phyloP scores from a whole-genome alignment of 2,329 filamentous ascomycete genomes.

The Plectosphaerella sp. region DNA sequence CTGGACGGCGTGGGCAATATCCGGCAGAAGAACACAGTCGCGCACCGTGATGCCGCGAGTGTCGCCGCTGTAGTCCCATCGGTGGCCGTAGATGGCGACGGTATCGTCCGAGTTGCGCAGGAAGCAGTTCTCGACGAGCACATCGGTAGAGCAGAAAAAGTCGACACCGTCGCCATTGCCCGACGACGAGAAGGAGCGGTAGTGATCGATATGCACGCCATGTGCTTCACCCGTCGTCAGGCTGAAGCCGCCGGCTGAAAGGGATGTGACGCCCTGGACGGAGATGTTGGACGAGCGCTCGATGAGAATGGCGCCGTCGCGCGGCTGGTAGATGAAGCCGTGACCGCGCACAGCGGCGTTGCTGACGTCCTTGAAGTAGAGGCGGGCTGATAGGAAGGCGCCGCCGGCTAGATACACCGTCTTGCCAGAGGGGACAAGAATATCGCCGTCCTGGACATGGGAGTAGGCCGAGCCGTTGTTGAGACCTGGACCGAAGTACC shows the following conservation, averaged over 20 bases:
- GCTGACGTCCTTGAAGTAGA: constrained; percentile 14
- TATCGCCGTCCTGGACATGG: constrained; percentile 10
- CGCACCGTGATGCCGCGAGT: constrained; percentile 25
- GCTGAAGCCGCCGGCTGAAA: constrained; percentile 13
- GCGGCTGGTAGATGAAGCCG: constrained; percentile 14
- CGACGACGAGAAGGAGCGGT: constrained; percentile 14
- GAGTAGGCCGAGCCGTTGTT: constrained; percentile 13
- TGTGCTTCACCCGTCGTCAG: constrained; percentile 13
- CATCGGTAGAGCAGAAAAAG: constrained; percentile 15
- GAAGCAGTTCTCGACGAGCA: constrained; percentile 25
- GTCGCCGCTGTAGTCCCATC: constrained; percentile 24
- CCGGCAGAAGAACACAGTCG: constrained; percentile 22
- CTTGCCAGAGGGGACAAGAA: constrained; percentile 10
- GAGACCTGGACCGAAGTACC: constrained; percentile 21
- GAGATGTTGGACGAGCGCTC: constrained; percentile 9
- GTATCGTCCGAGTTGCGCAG: constrained; percentile 30
- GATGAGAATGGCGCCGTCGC: constrained; percentile 4
- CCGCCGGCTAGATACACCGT: constrained; percentile 13
- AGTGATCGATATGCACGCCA: constrained; percentile 13
- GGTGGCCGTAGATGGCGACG: constrained; percentile 27
- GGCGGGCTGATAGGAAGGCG: constrained; percentile 10
- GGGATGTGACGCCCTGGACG: constrained; percentile 15
- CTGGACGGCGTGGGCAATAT: constrained; percentile 27
- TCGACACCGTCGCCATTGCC: constrained; percentile 21
- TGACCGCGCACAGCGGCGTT: constrained; percentile 15